Evolutionary conservation across 768 basidiomycete species (phyloP), one percentile per base, ranked within the genome.

Genomic region (Collybiopsis confluens): DNA sequence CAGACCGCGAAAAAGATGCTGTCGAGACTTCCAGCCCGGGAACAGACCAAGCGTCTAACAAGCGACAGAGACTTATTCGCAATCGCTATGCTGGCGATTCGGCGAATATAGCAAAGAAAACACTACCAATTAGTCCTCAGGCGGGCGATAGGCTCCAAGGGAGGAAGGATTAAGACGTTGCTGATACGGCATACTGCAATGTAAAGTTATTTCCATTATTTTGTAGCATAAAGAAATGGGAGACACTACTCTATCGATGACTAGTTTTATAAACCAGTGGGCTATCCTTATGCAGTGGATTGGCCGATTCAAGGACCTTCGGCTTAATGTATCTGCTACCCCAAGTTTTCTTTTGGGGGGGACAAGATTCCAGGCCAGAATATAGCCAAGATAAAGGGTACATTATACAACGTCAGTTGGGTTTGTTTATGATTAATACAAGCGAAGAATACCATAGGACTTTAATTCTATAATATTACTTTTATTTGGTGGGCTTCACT

Each of bases 1-100:
- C 38, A 87, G 86, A 86, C 63, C 86, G 86, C 26, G 85, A 88
- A 42, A 81, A 80, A 62, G 85, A 82, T 43, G 59, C 70, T 33
- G 70, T 64, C 28, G 78, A 75, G 56, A 62, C 54, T 45, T 60
- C 69, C 35, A 65, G 63, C 15, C 62, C 68, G 20, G 47, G 20
- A 33, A 30, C 35, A 36, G 47, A 48, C 18, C 47, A 48, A 46
- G 36, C 54, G 13, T 26, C 54, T 23, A 45, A 37, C 35, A 55
- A 55, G 27, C 45, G 54, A 11, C 37, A 21, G 2, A 47, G 35
- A 23, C 15, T 55, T 23, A 55, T 48, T 41, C 54, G 50, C 37
- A 56, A 41, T 43, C 37, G 50, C 20, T 52, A 52, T 30, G 18
- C 38, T 11, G 47, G 47, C 16, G 47, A 48, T 36, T 48, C 47